A percentile compares a stretch with the other conserved stretches of the same genome.
phyloP scores from a whole-genome alignment of 1,139 yeast species.

The Saccharomycopsis phalli region DNA sequence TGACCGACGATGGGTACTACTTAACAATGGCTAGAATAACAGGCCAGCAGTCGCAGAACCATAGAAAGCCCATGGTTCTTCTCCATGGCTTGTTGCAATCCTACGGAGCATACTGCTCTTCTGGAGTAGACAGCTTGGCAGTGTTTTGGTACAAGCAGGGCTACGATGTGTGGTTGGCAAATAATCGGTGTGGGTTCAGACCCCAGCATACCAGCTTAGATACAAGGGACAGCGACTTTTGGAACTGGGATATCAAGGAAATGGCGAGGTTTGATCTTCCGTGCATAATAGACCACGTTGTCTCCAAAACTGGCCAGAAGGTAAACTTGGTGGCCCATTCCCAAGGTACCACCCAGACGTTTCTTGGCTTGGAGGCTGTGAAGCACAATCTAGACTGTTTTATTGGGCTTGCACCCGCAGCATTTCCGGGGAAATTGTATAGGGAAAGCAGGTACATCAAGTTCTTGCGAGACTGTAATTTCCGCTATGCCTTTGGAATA shows the following conservation, averaged over 20 bases:
- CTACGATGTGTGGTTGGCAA: conserved; percentile 91
- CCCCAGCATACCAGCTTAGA: conserved; percentile 47
- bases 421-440: conserved; percentile 71
- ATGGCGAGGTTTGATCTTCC: conserved; percentile 76
- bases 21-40: conserved; percentile 33
- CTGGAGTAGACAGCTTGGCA: conserved; percentile 51
- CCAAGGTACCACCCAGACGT: conserved; percentile 87
- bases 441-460: conserved; percentile 45
- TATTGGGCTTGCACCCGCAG: conserved; percentile 81
- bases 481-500: conserved; percentile 47
- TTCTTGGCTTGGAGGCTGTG: conserved; percentile 39
- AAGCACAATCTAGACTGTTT: conserved; percentile 54
- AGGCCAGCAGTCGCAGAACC: conserved; percentile 29
- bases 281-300: conserved; percentile 55
- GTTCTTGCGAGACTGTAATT: conserved; percentile 32
- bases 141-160: conserved; percentile 52
- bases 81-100: conserved; percentile 85
- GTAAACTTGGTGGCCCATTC: conserved; percentile 73
- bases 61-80: conserved; percentile 53
- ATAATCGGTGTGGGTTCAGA: conserved; percentile 77
- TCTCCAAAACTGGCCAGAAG: conserved; percentile 36
- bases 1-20: conserved; percentile 75
- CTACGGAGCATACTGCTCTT: conserved; percentile 73
- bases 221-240: conserved; percentile 43
- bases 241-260: conserved; percentile 85